A percentile compares a stretch with the other conserved stretches of the same genome.
Conservation (phyloP, 2,329 filamentous ascomycete species). For the Aureobasidium sp. region DNA sequence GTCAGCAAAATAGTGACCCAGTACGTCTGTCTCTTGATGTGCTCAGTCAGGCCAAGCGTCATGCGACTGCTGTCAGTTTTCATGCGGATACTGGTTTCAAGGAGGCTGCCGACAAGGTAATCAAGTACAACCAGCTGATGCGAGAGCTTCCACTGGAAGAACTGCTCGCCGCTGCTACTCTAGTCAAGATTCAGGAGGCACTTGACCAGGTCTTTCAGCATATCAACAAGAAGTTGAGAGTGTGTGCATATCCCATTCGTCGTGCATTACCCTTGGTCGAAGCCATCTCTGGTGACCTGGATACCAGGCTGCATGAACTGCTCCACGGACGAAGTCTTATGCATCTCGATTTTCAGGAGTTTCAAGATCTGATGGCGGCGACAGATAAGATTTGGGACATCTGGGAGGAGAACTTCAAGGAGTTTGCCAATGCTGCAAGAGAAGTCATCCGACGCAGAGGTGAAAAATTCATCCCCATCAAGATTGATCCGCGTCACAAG, state of each 20-base stretch:
- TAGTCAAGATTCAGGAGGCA: constrained; percentile 83
- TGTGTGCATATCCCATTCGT: constrained; percentile 90
- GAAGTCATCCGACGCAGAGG: constrained; percentile 89
- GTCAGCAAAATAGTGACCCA: constrained; percentile 79
- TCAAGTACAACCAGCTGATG: constrained; percentile 99
- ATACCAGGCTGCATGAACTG: constrained; percentile 75
- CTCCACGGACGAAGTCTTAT: constrained; percentile 83
- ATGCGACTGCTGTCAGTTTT: constrained; percentile 96
- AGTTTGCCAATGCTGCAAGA: constrained; percentile 94
- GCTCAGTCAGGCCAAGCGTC: constrained; percentile 92
- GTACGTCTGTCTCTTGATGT: constrained; percentile 90
- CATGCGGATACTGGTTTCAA: constrained; percentile 91
- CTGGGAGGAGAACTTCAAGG: constrained; percentile 95
- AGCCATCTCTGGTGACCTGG: constrained; percentile 89
- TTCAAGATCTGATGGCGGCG: constrained; percentile 74
- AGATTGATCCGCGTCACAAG: constrained; percentile 79
- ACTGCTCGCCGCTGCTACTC: constrained; percentile 80
- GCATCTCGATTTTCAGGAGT: constrained; percentile 87
- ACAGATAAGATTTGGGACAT: constrained; percentile 80
- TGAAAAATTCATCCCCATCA: constrained; percentile 98
- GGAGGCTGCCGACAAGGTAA: constrained; percentile 90
- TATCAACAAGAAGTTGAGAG: constrained; percentile 94
- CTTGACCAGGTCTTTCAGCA: constrained; percentile 86
- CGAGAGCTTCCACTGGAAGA: constrained; percentile 96
- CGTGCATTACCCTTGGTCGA: constrained; percentile 91